Base-by-base conservation (phyloP, 306 rosid species). In the Prunus mongolica region DNA sequence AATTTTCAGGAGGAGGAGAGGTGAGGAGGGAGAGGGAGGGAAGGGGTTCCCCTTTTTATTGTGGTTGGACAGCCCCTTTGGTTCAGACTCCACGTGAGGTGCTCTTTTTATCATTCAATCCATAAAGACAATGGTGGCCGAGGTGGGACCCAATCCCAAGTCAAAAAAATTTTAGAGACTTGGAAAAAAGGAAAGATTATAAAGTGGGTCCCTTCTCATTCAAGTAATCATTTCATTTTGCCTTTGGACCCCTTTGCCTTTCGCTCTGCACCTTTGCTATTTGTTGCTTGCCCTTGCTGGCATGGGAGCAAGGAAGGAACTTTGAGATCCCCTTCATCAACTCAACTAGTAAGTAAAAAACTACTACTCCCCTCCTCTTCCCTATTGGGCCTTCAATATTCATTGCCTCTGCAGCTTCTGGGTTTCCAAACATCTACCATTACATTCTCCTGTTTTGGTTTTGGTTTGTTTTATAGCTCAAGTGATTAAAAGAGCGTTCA, bases 1-100 rank as follows among this genome's bases (percentile, higher is more conserved):
- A 24, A 18, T 28, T 20, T 50, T 24, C 19, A 20, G 63, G 3
- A 57, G 61, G 12, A 54, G 30, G 15, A 20, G 34, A 60, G 65
- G 7, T 38, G 75, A 46, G 45, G 30, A 12, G 32, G 6, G 8
- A 28, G 46, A 38, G 72, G 67, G 30, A 20, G 78, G 45, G 27
- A 34, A 8, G 5, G 54, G 80, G 69, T 82, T 68, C 5, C 65
- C 85, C 78, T 82, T 93, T 87, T 80, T 74, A 83, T 86, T 84
- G 91, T 93, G 98, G 97, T 84, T 86, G 96, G 93, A 89, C 97
- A 88, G 96, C 38, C 77, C 87, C 89, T 88, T 89, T 89, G 93
- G 92, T 84, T 92, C 98, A 92, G 98, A 89, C 74, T 88, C 99
- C 99, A 95, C 97, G 98, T 95, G 99, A 91, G 99, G 91, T 91